A percentile compares a stretch with the other conserved stretches of the same genome.
Evolutionary conservation across 805 yeast species (phyloP).

Genomic region (Metschnikowia orientalis): DNA sequence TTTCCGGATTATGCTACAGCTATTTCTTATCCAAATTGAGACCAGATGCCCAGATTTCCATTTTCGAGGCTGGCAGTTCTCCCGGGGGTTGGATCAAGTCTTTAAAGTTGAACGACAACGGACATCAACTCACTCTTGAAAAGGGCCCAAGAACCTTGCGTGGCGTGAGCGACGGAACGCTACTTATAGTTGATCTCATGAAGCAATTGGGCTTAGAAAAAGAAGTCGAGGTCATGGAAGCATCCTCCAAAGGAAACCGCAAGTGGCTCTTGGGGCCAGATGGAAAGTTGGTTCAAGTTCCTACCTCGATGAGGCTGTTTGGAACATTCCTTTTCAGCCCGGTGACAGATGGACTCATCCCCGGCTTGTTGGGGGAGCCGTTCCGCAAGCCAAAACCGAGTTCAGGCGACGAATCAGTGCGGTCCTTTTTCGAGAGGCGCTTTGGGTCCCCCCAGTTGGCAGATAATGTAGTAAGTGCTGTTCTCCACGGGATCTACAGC

Average conservation of each 20-base stretch:
- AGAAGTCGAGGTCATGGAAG: slow-evolving; percentile 55
- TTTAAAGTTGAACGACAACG: slow-evolving; percentile 27
- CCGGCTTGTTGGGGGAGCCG: slow-evolving; percentile 49
- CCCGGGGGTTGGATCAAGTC: slow-evolving; percentile 82
- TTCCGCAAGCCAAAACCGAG: slow-evolving; percentile 28
- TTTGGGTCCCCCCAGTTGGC: slow-evolving; percentile 53
- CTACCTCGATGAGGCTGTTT: slow-evolving; percentile 36
- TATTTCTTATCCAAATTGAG: slow-evolving; percentile 65
- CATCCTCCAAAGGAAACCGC: slow-evolving; percentile 59
- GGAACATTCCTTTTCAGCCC: slow-evolving; percentile 38
- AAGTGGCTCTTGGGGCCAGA: slow-evolving; percentile 56
- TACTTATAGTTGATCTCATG: slow-evolving; percentile 60
- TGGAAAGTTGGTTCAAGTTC: slow-evolving; percentile 50
- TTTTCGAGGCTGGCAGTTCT: slow-evolving; percentile 52
- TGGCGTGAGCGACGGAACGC: slow-evolving; percentile 76
- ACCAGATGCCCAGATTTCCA: slow-evolving; percentile 65
- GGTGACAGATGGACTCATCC: slow-evolving; percentile 40
- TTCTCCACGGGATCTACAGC: slow-evolving; percentile 87
- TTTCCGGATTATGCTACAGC: slow-evolving; percentile 75
- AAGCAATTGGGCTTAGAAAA: slow-evolving; percentile 43
- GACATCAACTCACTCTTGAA: slow-evolving; percentile 47
- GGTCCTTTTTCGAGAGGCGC: slow-evolving; percentile 60
- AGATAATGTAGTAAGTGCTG: slow-evolving; percentile 67
- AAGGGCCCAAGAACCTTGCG: slow-evolving; percentile 90
- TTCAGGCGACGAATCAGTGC: slow-evolving; percentile 64